Conservation (phyloP, 2,329 filamentous ascomycete genomes). For the Pseudomassariella vexata region DNA sequence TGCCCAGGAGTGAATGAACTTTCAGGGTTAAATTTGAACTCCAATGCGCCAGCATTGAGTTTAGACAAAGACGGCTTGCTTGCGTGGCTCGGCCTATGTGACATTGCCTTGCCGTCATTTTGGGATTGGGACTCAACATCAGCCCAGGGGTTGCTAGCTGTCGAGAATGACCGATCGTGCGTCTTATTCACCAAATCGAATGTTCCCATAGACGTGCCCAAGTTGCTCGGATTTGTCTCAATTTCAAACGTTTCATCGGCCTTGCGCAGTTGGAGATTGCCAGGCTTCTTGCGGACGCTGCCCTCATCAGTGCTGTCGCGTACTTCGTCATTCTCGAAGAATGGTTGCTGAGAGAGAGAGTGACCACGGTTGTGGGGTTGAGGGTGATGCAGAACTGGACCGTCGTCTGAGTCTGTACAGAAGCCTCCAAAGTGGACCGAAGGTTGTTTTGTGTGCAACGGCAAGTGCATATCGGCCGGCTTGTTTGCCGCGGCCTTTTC, state of each 20-base stretch:
- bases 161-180: constrained; percentile 52
- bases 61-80: constrained; percentile 70
- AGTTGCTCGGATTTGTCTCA: constrained; percentile 68
- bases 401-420: constrained; percentile 46
- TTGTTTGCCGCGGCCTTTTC: constrained; percentile 23
- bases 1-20: constrained; percentile 44
- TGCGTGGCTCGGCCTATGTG: constrained; percentile 49
- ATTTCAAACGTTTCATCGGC: constrained; percentile 57
- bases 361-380: constrained; percentile 70
- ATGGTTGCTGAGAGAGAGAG: constrained; percentile 63
- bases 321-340: constrained; percentile 47
- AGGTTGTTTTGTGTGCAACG: constrained; percentile 34
- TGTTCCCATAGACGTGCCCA: constrained; percentile 56
- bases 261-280: constrained; percentile 30
- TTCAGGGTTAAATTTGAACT: constrained; percentile 71
- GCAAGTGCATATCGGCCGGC: constrained; percentile 12
- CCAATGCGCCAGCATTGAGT: constrained; percentile 82
- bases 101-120: constrained; percentile 27
- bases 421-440: constrained; percentile 48
- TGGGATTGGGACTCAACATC: constrained; percentile 41
- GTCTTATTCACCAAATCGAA: constrained; percentile 41
- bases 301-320: constrained; percentile 31
- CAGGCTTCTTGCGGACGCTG: constrained; percentile 30
- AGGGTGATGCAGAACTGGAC: constrained; percentile 61
- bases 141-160: constrained; percentile 58